A percentile compares a stretch with the other conserved stretches of the same genome.
Conservation (phyloP, 2,329 filamentous ascomycete species). For the Ceratocystis diversiconidia region DNA sequence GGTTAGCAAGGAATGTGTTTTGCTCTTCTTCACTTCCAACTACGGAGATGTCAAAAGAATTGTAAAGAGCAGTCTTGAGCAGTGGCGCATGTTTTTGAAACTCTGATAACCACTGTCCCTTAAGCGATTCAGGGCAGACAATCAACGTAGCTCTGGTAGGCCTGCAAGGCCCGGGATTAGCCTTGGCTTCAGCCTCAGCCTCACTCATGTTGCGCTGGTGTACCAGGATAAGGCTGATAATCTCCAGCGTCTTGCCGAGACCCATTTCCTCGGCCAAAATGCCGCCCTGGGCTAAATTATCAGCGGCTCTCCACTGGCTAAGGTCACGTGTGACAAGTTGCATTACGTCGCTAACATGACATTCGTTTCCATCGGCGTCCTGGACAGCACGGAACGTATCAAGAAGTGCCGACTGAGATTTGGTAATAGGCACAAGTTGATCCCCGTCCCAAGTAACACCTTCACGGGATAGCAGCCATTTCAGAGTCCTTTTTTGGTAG, state of each 20-base stretch:
- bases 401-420: neutral
- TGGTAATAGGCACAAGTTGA: conserved; percentile 14
- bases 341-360: conserved; percentile 49
- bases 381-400: conserved; percentile 25
- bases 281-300: conserved; percentile 37
- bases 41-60: conserved; percentile 29
- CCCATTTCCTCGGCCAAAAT: conserved; percentile 75
- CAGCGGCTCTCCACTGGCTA: conserved; percentile 31
- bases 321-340: conserved; percentile 42
- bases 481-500: conserved; percentile 55
- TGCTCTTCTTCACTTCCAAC: conserved; percentile 26
- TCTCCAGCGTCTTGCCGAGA: conserved; percentile 65
- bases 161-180: conserved; percentile 32
- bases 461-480: conserved; percentile 57
- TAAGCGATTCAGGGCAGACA: conserved; percentile 42
- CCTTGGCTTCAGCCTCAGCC: conserved; percentile 21
- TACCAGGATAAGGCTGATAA: conserved; percentile 54
- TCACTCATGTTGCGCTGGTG: conserved; percentile 28
- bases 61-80: conserved; percentile 42
- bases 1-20: conserved; percentile 32
- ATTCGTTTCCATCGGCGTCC: conserved; percentile 27
- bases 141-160: conserved; percentile 46
- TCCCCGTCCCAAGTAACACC: conserved; percentile 35
- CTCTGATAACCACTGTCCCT: conserved; percentile 48
- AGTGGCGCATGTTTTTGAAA: conserved; percentile 43